phyloP scores from a whole-genome alignment of 495 filamentous ascomycete genomes.

The Trypethelium eluteriae region DNA sequence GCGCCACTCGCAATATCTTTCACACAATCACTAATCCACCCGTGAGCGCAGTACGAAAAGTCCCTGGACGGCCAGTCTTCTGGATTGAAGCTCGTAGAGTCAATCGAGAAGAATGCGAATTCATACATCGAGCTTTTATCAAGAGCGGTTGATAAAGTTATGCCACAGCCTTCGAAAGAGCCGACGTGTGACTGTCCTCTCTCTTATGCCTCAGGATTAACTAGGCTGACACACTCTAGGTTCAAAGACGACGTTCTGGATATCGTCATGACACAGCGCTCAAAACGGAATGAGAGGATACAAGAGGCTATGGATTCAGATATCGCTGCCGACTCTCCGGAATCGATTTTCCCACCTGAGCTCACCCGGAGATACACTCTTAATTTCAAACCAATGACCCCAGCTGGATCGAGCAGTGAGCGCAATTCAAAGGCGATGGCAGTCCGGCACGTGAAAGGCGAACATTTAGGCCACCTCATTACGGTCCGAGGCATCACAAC shows the following conservation, averaged over 20 bases:
- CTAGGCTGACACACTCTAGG: constrained; percentile 35
- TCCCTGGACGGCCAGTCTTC: constrained; percentile 40
- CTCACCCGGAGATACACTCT: constrained; percentile 90
- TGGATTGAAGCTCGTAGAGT: constrained; percentile 66
- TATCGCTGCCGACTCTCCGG: constrained; percentile 47
- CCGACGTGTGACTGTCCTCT: constrained; percentile 54
- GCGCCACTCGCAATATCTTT: constrained; percentile 23
- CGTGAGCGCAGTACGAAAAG: constrained; percentile 58
- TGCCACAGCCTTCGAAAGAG: constrained; percentile 72
- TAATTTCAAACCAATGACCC: constrained; percentile 83
- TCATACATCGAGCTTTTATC: constrained; percentile 92
- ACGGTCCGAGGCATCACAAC: constrained; percentile 93
- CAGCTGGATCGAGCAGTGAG: constrained; percentile 57
- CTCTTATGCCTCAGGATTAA: background rate
- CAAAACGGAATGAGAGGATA: constrained; percentile 73
- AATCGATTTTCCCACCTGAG: constrained; percentile 74
- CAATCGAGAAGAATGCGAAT: constrained; percentile 81
- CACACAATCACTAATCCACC: background rate
- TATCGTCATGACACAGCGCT: constrained; percentile 86
- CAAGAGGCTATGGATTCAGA: constrained; percentile 59
- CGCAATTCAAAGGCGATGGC: constrained; percentile 70
- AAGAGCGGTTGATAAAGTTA: constrained; percentile 73
- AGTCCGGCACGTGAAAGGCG: constrained; percentile 83
- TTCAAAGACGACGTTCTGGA: constrained; percentile 98
- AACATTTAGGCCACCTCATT: constrained; percentile 87